These are phyloP conservation scores for Suillus occidentalis DNA, from an alignment of 768 basidiomycete genomes.

Conservation along the genomic window DNA sequence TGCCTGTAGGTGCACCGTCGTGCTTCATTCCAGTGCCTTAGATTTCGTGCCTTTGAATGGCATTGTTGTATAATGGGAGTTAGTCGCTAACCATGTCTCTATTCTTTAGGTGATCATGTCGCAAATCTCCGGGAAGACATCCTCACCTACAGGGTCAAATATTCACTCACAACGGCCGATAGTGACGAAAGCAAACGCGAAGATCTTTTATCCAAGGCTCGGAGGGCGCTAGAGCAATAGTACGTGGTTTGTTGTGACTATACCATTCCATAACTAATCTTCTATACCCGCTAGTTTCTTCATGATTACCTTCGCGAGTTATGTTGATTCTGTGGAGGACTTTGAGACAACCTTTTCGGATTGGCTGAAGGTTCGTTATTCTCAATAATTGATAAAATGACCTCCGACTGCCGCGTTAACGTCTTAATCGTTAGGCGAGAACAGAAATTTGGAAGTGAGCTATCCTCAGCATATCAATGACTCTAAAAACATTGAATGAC, in stretches of 20 bases:
- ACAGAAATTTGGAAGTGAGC: constrained; percentile 93
- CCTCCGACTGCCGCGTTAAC: neutral
- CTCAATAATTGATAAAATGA: neutral
- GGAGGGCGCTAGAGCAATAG: constrained; percentile 87
- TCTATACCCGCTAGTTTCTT: constrained; percentile 66
- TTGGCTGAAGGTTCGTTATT: constrained; percentile 73
- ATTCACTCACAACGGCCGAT: constrained; percentile 79
- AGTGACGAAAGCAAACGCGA: constrained; percentile 54
- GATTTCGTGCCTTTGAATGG: neutral
- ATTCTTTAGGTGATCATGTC: constrained; percentile 77
- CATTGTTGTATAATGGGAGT: neutral
- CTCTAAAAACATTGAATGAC: neutral
- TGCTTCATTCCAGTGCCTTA: neutral
- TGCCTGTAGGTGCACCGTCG: constrained; percentile 40
- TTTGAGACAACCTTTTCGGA: constrained; percentile 72
- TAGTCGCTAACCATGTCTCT: constrained; percentile 10
- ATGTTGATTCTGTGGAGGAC: constrained; percentile 66
- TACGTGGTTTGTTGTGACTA: constrained; percentile 37
- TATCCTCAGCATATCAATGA: neutral
- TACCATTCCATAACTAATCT: constrained; percentile 1
- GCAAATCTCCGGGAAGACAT: constrained; percentile 91
- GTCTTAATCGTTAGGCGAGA: constrained; percentile 47
- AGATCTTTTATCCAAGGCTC: constrained; percentile 61
- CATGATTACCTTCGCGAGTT: constrained; percentile 90
- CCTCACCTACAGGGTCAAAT: constrained; percentile 77